phyloP scores from a whole-genome alignment of 495 filamentous ascomycete species.

The Corynascus novoguineensis region DNA sequence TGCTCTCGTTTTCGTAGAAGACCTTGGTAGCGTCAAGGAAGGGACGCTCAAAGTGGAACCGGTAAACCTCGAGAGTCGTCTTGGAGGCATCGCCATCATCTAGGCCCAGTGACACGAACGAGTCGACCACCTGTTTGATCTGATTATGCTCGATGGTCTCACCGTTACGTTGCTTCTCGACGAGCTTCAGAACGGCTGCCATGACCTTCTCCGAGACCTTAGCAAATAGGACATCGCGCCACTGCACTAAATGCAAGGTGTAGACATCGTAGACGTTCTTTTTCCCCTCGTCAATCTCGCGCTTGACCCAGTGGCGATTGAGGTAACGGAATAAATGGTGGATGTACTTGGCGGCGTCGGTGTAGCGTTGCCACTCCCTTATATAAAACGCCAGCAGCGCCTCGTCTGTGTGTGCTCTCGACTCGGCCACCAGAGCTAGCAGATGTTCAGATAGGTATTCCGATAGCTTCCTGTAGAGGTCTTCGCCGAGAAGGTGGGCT shows the following conservation, averaged over 20 bases:
- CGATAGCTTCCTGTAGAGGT: conserved; percentile 87
- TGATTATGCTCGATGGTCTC: conserved; percentile 97
- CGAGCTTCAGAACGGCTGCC: conserved; percentile 87
- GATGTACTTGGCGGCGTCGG: conserved; percentile 89
- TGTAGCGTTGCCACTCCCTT: conserved; percentile 92
- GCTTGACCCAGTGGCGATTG: conserved; percentile 97
- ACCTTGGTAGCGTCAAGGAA: conserved; percentile 78
- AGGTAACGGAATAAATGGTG: conserved; percentile 97
- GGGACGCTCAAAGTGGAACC: conserved; percentile 82
- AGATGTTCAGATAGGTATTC: conserved; percentile 78
- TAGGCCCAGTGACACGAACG: conserved; percentile 89
- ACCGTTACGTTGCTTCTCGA: conserved; percentile 95
- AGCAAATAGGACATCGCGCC: conserved; percentile 85
- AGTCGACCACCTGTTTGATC: conserved; percentile 95
- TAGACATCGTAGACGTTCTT: conserved; percentile 98
- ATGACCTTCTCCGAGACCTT: conserved; percentile 83
- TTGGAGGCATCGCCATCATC: conserved; percentile 91
- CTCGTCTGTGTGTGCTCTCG: conserved; percentile 77
- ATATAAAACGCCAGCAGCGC: conserved; percentile 94
- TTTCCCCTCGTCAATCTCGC: conserved; percentile 98
- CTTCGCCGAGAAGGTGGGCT: conserved; percentile 94
- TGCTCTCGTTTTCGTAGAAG: conserved; percentile 90
- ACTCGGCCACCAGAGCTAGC: conserved; percentile 55
- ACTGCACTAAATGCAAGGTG: conserved; percentile 89
- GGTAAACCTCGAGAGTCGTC: conserved; percentile 91